Evolutionary conservation across 345 rosid genomes (phyloP).

Genomic region (Eucalyptus marginata): DNA sequence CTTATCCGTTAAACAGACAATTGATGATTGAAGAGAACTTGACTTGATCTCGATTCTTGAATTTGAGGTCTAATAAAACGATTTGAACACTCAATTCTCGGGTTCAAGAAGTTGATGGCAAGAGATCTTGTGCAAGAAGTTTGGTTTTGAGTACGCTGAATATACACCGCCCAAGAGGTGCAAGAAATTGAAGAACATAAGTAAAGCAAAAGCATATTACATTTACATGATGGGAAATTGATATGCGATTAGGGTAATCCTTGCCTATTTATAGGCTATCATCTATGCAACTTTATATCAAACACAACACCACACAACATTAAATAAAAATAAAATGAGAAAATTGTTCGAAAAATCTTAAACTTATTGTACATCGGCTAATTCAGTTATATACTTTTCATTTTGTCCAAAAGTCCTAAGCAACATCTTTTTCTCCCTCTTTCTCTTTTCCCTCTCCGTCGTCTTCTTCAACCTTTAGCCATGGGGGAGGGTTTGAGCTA

Average conservation of each 20-base stretch:
- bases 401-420: neutral
- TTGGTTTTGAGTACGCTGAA: neutral
- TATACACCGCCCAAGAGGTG: neutral
- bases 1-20: neutral
- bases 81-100: too few relatives aligned
- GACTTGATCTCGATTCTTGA: neutral
- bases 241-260: neutral
- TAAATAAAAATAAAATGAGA: neutral
- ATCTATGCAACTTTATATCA: neutral
- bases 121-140: neutral
- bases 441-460: too few relatives aligned
- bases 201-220: neutral
- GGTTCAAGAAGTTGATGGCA: neutral
- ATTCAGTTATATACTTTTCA: neutral
- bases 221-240: neutral
- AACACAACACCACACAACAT: neutral
- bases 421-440: too few relatives aligned
- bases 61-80: neutral
- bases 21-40: neutral
- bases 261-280: neutral
- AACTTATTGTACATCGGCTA: accelerated
- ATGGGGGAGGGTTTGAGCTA: neutral
- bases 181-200: neutral
- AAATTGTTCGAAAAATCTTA: neutral
- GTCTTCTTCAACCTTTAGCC: neutral